Base-by-base conservation (phyloP, 768 basidiomycete species). In the Phylloporus arenicola region DNA sequence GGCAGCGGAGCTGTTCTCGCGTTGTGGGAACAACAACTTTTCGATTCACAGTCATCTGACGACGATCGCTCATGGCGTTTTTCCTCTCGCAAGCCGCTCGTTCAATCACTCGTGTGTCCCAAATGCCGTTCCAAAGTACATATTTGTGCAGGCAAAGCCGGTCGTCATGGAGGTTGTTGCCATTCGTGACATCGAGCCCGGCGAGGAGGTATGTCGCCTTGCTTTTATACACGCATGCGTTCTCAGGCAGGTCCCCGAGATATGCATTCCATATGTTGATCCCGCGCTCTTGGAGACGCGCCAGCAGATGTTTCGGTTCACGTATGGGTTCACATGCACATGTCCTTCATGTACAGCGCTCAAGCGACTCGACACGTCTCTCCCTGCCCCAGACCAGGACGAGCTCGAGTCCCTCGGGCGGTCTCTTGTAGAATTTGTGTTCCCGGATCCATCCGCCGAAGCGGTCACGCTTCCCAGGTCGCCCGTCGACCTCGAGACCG, bases 71-170 rank as follows among this genome's bases (percentile, higher is more conserved):
- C 83, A 89, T 68, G 89, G 86, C 0, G 72, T 88, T 33, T 90
- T 87, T 53, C 87, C 89, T 8, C 64, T 80, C 10, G 83, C 89
- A 2, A 91, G 89, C 59, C 75, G 87, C n/a, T 62, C 80, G 12
- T 88, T 91, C 70, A 92, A 92, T 60, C 89, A 92, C 60, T 88
- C 86, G 4, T 92, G 89, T 64, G 57, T 76, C 16, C 87, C 89
- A 1, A 89, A 88, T 56, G 84, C 85, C 14, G 78, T 77, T 22
- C 72, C 79, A 29, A 84, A 79, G 62, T 88, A 85, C 58, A 60
- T 67, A 40, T 67, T 87, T 14, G 59, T 54, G 20, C 62, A 56
- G 2, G 65, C 60, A 8, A 57, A 70, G 37, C 57, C 66, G 4
- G 75, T 80, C 3, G 54, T 54, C 12, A 85, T 91, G 83, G 76